A percentile compares a stretch with the other conserved stretches of the same genome.
phyloP scores from a whole-genome alignment of 1,284 basidiomycete species.

The Ceratorhiza oryzae-sativae region DNA sequence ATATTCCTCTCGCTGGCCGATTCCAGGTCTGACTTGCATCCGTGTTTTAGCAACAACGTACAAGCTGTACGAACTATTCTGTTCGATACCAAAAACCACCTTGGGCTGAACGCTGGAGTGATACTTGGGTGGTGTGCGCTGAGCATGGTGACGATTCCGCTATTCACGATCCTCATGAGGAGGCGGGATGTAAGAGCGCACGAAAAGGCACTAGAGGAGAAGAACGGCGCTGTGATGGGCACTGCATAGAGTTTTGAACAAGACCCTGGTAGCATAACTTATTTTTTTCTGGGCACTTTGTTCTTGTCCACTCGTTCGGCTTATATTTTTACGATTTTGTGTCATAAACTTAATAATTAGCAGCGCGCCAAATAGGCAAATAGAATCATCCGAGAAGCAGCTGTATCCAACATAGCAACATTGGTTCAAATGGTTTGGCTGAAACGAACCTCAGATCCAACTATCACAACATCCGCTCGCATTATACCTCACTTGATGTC shows the following conservation, averaged over 20 bases:
- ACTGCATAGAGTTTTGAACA: not conserved
- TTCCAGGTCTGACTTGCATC: not conserved
- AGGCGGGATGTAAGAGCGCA: conserved; percentile 44
- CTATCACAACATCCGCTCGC: too few species aligned
- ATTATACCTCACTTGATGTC: too few species aligned
- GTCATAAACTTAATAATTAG: too few species aligned
- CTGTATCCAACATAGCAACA: too few species aligned
- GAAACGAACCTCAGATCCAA: too few species aligned
- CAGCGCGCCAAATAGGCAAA: too few species aligned
- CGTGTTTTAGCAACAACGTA: conserved; percentile 2
- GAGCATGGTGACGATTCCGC: conserved; percentile 53
- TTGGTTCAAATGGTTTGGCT: too few species aligned
- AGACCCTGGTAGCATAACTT: conserved; percentile 44
- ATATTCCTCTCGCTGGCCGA: conserved; percentile 46
- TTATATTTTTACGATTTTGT: too few species aligned
- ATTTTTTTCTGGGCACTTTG: conserved; percentile 44
- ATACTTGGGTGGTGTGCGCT: conserved; percentile 57
- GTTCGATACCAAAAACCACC: conserved; percentile 58
- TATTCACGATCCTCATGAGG: conserved; percentile 56
- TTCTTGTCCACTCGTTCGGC: too few species aligned
- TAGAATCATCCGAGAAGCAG: too few species aligned
- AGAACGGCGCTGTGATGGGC: not conserved
- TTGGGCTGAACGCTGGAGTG: conserved; percentile 57
- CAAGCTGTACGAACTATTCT: conserved; percentile 54
- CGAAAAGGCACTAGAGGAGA: conserved; percentile 6